Evolutionary conservation across 2,329 filamentous ascomycete genomes (phyloP).

Genomic region (Stagonosporopsis tanaceti): DNA sequence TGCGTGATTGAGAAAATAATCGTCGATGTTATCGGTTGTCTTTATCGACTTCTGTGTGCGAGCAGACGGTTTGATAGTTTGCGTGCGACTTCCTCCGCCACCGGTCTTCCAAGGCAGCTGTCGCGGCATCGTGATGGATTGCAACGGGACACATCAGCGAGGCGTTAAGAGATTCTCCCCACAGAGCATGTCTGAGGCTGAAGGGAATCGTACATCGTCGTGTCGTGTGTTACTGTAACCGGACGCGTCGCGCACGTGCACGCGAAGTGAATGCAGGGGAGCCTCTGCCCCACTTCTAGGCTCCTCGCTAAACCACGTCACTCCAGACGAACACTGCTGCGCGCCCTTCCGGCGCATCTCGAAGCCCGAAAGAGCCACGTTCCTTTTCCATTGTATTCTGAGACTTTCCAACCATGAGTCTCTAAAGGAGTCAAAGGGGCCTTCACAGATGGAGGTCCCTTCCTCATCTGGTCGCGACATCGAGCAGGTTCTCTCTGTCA

Average conservation of each 20-base stretch:
- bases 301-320: constrained; percentile 28
- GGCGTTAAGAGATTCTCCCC: neutral
- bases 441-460: constrained; percentile 37
- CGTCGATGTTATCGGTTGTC: constrained; percentile 30
- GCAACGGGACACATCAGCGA: neutral
- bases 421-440: constrained; percentile 9
- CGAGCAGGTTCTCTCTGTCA: constrained; percentile 32
- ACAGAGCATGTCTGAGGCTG: constrained; percentile 2
- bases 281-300: constrained; percentile 24
- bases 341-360: constrained; percentile 37
- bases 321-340: constrained; percentile 18
- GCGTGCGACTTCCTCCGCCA: constrained; percentile 25
- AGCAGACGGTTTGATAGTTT: constrained; percentile 24
- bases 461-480: constrained; percentile 27
- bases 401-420: constrained; percentile 24
- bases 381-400: constrained; percentile 41
- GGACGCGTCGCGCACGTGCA: constrained; percentile 18
- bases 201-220: constrained; percentile 1
- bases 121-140: constrained; percentile 56
- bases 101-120: constrained; percentile 61
- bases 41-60: constrained; percentile 20
- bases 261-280: constrained; percentile 27
- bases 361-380: constrained; percentile 16
- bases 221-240: constrained; percentile 8
- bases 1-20: constrained; percentile 39